Base-by-base conservation (phyloP, 1,284 basidiomycete genomes). In the Sanghuangporus weigelae region DNA sequence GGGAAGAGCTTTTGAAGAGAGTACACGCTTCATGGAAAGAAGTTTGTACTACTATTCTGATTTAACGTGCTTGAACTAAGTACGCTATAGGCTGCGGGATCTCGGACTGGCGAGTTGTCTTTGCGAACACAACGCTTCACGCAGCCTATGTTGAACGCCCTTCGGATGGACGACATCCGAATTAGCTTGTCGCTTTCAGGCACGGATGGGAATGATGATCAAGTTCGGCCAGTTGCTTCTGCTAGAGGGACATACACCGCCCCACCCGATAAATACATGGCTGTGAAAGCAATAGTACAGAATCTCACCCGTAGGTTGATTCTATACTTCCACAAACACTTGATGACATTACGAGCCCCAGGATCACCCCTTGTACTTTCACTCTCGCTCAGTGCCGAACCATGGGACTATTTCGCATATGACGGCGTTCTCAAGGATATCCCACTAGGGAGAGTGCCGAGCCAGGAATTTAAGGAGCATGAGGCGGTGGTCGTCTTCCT, bases 21-120 rank as follows among this genome's bases (percentile, higher is more conserved):
- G 73, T 97, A 6, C 78, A 76, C 19, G 89, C 89, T 8, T 79
- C 77, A 12, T 98, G 96, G 96, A 84, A 82, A 70, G 95, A 98
- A 82, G 93, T 92, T 65, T 66, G 80, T 63, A 14, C 31, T 36
- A 46, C 16, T 16, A 12, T 42, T 38, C 31, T 42, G 57, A 12
- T n/a, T 39, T 14, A 39, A 10, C 7, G 19, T 57, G 23, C 39
- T 12, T 49, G 16, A 31, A 31, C 31, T 53, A n/a, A 50, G 5
- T 19, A 42, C 19, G 54, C 61, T 31, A 51, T 70, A 95, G 92
- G 87, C 84, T 50, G 89, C 89, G 42, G 90, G 91, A 1, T 81
- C 78, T 35, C 86, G 95, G 21, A 78, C 78, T 5, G 95, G 95
- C 6, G 81, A 84, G 61, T 76, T 97, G 46, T 90, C 86, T 2